A percentile compares a stretch with the other conserved stretches of the same genome.
These are phyloP conservation scores for Dalechampia spathulata DNA, from an alignment of 441 rosid species.

Conservation along the genomic window DNA sequence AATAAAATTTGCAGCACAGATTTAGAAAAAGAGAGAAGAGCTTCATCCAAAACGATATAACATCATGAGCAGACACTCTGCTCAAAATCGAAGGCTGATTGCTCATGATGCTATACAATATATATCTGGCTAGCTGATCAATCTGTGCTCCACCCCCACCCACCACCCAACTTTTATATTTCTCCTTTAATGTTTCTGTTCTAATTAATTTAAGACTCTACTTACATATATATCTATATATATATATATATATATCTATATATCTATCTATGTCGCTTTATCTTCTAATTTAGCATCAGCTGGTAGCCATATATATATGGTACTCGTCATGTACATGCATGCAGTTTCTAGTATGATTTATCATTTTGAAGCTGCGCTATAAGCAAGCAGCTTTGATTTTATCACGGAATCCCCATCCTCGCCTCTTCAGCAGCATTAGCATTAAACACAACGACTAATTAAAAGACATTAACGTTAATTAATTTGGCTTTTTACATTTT, in stretches of 20 bases:
- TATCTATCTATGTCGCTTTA: not conserved
- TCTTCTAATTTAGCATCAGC: not conserved
- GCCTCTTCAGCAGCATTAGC: too few relatives aligned
- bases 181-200: not conserved
- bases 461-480: too few relatives aligned
- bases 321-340: slow-evolving; percentile 14
- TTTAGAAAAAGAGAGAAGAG: slow-evolving; percentile 5
- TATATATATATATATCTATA: too few relatives aligned
- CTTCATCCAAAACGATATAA: slow-evolving; percentile 43
- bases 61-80: slow-evolving; percentile 95
- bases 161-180: not conserved
- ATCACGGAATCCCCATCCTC: too few relatives aligned
- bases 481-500: too few relatives aligned
- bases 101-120: slow-evolving; percentile 94
- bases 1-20: slow-evolving; percentile 1
- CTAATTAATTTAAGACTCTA: not conserved
- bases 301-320: not conserved
- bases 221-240: not conserved
- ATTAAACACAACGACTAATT: too few relatives aligned
- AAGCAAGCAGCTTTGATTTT: slow-evolving; percentile 9
- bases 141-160: not conserved
- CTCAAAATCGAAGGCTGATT: slow-evolving; percentile 65
- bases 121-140: not conserved
- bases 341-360: slow-evolving; percentile 9
- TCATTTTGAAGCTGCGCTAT: slow-evolving; percentile 3